Percentiles rank a stretch among this genome's conserved stretches.
These are phyloP conservation scores for Polytrichum formosum DNA, from an alignment of 225 moss, liverwort and hornwort species.

Conservation along the genomic window DNA sequence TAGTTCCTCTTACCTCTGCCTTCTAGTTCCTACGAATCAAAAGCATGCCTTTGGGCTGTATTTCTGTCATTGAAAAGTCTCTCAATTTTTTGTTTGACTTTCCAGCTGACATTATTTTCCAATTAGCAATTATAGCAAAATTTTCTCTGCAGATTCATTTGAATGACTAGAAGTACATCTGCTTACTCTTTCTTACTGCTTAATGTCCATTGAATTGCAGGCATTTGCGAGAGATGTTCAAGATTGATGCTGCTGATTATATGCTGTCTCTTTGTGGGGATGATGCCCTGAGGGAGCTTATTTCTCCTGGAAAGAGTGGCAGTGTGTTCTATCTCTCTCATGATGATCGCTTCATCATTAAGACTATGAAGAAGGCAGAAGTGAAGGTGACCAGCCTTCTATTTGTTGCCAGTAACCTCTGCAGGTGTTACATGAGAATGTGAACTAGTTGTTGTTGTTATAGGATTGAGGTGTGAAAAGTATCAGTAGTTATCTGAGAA, in stretches of 20 bases:
- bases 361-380: slow-evolving; percentile 99
- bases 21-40: slow-evolving; percentile 1
- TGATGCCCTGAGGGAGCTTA: slow-evolving; percentile 96
- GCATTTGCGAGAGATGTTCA: slow-evolving; percentile 92
- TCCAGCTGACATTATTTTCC: too few relatives aligned
- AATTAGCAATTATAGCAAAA: too few relatives aligned
- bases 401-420: not conserved
- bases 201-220: slow-evolving; percentile 28
- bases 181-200: too few relatives aligned
- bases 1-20: slow-evolving; percentile 16
- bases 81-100: too few relatives aligned
- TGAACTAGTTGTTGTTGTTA: not conserved
- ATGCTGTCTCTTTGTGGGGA: slow-evolving; percentile 99
- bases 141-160: too few relatives aligned
- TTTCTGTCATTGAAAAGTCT: not conserved
- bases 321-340: slow-evolving; percentile 98
- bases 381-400: slow-evolving; percentile 61
- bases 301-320: slow-evolving; percentile 96
- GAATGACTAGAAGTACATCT: too few relatives aligned
- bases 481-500: too few relatives aligned
- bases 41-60: not conserved
- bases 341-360: slow-evolving; percentile 98
- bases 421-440: not conserved
- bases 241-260: slow-evolving; percentile 98
- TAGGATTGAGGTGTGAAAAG: not conserved